These are phyloP conservation scores for Monosporascus ibericus DNA, from an alignment of 2,329 filamentous ascomycete species.

Conservation along the genomic window DNA sequence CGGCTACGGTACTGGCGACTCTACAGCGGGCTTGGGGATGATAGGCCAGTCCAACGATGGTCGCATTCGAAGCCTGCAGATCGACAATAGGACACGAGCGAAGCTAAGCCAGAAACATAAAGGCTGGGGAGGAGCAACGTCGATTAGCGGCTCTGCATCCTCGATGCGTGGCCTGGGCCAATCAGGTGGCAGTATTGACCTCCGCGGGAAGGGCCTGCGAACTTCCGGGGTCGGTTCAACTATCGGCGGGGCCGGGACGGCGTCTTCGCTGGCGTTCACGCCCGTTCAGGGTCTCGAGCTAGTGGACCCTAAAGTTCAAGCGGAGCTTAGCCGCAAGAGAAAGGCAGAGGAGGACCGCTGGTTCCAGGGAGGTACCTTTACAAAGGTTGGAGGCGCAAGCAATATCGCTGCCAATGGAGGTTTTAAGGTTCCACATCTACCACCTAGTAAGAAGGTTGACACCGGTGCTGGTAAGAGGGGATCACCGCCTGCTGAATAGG, in stretches of 20 bases:
- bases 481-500: constrained; percentile 22
- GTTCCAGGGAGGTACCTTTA: constrained; percentile 98
- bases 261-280: constrained; percentile 86
- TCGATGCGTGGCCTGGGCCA: constrained; percentile 75
- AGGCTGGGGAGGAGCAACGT: constrained; percentile 77
- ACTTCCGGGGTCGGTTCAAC: constrained; percentile 75
- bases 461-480: constrained; percentile 52
- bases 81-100: constrained; percentile 88
- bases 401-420: constrained; percentile 41
- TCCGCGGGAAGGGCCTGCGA: constrained; percentile 74
- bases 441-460: constrained; percentile 67
- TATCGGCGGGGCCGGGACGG: constrained; percentile 63
- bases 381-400: constrained; percentile 60
- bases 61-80: constrained; percentile 79
- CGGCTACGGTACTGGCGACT: constrained; percentile 81
- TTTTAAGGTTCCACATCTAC: constrained; percentile 79
- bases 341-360: constrained; percentile 93
- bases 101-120: constrained; percentile 94
- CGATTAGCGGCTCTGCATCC: constrained; percentile 63
- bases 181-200: constrained; percentile 55
- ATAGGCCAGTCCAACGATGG: constrained; percentile 84
- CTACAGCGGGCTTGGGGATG: constrained; percentile 88
- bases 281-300: constrained; percentile 92
- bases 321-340: constrained; percentile 81
- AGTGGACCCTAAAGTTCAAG: constrained; percentile 85